phyloP scores from a whole-genome alignment of 164 flowering plant genomes.

The Macadamia integrifolia region DNA sequence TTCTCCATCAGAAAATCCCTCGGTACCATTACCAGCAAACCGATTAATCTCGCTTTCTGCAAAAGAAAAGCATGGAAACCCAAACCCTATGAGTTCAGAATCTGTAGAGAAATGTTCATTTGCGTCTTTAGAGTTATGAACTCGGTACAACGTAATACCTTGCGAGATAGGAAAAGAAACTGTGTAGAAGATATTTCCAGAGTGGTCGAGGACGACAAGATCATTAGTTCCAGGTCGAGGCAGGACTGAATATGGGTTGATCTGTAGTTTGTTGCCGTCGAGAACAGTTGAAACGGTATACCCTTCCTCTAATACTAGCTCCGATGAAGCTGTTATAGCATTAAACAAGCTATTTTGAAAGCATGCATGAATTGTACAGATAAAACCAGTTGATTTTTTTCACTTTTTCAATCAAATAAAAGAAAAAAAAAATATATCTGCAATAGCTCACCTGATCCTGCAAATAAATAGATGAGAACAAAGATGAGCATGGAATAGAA shows the following conservation, averaged over 20 bases:
- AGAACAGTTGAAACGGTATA: constrained; percentile 59
- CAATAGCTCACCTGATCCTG: no score
- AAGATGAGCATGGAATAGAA: no score
- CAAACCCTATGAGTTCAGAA: constrained; percentile 1
- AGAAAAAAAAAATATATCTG: no score
- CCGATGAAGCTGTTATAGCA: constrained; percentile 19
- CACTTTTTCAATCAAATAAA: no score
- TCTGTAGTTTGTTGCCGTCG: constrained; percentile 47
- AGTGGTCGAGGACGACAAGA: constrained; percentile 59
- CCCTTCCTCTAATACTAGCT: constrained; percentile 50
- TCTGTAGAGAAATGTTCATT: no score
- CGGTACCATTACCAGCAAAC: constrained; percentile 42
- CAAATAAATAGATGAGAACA: no score
- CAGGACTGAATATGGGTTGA: constrained; percentile 47
- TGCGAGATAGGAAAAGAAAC: constrained; percentile 37
- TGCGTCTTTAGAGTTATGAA: no score
- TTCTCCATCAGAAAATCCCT: constrained; percentile 57
- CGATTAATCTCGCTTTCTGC: constrained; percentile 43
- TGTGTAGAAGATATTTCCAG: constrained; percentile 47
- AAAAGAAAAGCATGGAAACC: background rate
- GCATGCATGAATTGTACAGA: no score
- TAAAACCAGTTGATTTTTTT: no score
- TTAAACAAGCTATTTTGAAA: background rate
- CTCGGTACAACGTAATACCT: constrained; percentile 23
- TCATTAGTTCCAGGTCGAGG: constrained; percentile 33